These are phyloP conservation scores for Tetrahymena thermophila DNA, from an alignment of 73 alveolate genomes.

Conservation along the genomic window DNA sequence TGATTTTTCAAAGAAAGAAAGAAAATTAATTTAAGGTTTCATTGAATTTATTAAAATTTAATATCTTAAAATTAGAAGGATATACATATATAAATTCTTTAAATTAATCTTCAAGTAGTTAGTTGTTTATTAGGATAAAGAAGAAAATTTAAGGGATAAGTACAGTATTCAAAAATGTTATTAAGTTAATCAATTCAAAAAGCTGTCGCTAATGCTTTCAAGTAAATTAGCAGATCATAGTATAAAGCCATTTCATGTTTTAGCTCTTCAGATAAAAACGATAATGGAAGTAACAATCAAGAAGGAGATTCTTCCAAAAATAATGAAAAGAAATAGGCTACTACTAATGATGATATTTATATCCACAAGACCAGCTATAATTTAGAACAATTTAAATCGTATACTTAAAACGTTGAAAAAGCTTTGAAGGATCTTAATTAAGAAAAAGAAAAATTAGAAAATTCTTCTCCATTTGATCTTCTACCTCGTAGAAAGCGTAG, in stretches of 20 bases:
- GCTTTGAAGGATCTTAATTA: neutral
- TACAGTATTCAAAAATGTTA: neutral
- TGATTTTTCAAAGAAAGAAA: neutral
- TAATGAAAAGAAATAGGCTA: neutral
- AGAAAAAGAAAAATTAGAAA: neutral
- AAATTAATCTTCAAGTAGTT: neutral
- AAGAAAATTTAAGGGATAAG: neutral
- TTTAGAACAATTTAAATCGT: neutral
- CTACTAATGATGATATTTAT: neutral
- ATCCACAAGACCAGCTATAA: neutral
- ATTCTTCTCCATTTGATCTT: neutral
- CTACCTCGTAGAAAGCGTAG: neutral
- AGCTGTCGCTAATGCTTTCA: neutral
- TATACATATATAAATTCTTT: neutral
- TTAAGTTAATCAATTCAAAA: neutral
- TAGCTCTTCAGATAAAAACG: neutral
- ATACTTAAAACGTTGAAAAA: neutral
- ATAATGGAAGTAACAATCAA: neutral
- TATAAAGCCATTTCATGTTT: neutral
- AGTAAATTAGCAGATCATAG: neutral
- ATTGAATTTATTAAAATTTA: neutral
- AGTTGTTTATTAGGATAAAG: neutral
- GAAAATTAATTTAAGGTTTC: neutral
- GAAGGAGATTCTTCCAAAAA: neutral
- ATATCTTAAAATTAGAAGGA: neutral